These are phyloP conservation scores for Acanthamoeba lenticulata DNA, from an alignment of 208 protist genomes.

Conservation along the genomic window DNA sequence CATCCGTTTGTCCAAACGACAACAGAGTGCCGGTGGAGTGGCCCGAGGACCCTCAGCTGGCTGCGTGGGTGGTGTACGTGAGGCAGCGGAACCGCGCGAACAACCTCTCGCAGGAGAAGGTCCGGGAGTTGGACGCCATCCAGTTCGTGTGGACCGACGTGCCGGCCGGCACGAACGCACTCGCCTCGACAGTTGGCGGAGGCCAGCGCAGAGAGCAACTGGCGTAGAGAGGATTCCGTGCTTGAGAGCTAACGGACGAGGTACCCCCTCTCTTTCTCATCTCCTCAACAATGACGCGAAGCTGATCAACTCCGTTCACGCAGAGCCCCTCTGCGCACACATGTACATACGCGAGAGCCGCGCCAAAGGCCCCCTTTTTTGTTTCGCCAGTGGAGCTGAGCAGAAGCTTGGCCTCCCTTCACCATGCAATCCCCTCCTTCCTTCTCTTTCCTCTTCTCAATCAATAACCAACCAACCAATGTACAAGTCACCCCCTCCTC, in stretches of 20 bases:
- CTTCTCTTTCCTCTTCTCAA: too few relatives aligned
- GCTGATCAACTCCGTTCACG: too few relatives aligned
- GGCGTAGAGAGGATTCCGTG: too few relatives aligned
- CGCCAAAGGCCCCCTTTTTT: neutral
- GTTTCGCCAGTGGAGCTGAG: neutral
- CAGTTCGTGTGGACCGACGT: conserved; percentile 30
- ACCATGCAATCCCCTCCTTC: too few relatives aligned
- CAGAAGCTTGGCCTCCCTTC: neutral
- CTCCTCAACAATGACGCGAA: too few relatives aligned
- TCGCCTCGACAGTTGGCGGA: neutral
- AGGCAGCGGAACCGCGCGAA: neutral
- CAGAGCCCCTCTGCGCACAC: neutral
- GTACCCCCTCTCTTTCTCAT: too few relatives aligned
- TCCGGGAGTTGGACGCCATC: conserved; percentile 16
- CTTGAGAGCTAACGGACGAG: neutral
- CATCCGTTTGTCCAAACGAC: too few relatives aligned
- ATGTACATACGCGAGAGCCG: neutral
- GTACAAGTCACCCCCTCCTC: too few relatives aligned
- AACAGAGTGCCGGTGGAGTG: neutral
- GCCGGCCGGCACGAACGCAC: neutral
- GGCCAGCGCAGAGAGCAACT: neutral
- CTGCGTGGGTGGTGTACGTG: conserved; percentile 26
- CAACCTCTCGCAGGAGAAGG: conserved; percentile 44
- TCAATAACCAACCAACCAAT: too few relatives aligned
- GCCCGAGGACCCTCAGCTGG: conserved; percentile 9